These are phyloP conservation scores for Hyphopichia buzzinii DNA, from an alignment of 1,139 yeast species.

Conservation along the genomic window DNA sequence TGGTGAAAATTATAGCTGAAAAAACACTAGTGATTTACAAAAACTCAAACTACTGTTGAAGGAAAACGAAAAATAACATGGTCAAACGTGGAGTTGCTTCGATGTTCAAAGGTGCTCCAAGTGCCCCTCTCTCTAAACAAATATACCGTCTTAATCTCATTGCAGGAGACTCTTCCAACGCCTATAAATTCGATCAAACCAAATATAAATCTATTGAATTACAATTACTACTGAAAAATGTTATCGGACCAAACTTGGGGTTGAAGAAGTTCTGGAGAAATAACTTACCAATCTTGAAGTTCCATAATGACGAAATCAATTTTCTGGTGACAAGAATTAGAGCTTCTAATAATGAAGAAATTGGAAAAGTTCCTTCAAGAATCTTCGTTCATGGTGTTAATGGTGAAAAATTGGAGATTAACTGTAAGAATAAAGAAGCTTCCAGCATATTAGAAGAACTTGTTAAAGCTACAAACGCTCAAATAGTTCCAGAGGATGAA, in stretches of 20 bases:
- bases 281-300: constrained; percentile 72
- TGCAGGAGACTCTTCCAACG: constrained; percentile 38
- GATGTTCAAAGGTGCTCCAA: constrained; percentile 23
- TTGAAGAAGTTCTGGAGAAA: constrained; percentile 63
- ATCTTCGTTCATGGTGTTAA: constrained; percentile 27
- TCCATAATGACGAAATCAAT: constrained; percentile 71
- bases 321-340: constrained; percentile 60
- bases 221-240: constrained; percentile 24
- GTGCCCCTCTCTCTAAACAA: constrained; percentile 30
- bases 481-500: constrained; percentile 24
- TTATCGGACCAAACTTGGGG: constrained; percentile 34
- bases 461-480: constrained; percentile 32
- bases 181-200: constrained; percentile 28
- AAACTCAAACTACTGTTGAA: too few species aligned
- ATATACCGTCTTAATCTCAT: constrained; percentile 36
- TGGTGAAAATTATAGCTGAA: too few species aligned
- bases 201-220: constrained; percentile 28
- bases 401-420: constrained; percentile 22
- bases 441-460: constrained; percentile 28
- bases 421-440: constrained; percentile 29
- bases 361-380: constrained; percentile 48
- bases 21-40: too few species aligned
- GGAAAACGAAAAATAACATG: too few species aligned
- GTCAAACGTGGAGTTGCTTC: constrained; percentile 6
- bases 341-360: constrained; percentile 36